phyloP scores from a whole-genome alignment of 2,329 filamentous ascomycete genomes.

The Apiospora saccharicola region DNA sequence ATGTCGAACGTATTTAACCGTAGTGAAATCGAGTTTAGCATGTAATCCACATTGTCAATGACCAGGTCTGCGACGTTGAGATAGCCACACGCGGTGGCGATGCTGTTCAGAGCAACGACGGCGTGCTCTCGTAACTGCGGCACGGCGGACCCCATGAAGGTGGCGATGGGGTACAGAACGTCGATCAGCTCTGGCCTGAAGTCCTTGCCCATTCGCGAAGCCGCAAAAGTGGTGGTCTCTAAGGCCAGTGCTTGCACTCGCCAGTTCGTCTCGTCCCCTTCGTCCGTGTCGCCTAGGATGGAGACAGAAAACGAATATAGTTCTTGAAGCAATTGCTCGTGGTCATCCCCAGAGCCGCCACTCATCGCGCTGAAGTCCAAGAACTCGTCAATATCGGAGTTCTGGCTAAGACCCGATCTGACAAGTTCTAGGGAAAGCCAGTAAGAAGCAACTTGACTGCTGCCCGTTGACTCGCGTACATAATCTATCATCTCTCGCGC shows the following conservation, averaged over 20 bases:
- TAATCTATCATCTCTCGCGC: conserved; percentile 71
- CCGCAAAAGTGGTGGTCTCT: conserved; percentile 80
- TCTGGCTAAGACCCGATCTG: conserved; percentile 60
- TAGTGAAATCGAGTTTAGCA: conserved; percentile 90
- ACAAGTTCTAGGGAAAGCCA: conserved; percentile 83
- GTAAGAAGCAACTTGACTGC: conserved; percentile 72
- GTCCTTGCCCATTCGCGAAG: conserved; percentile 67
- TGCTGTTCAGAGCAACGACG: conserved; percentile 79
- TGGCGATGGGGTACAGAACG: conserved; percentile 87
- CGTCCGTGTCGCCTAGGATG: conserved; percentile 62
- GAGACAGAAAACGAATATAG: conserved; percentile 74
- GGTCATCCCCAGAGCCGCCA: conserved; percentile 45
- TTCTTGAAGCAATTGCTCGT: conserved; percentile 63
- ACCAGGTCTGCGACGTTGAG: conserved; percentile 77
- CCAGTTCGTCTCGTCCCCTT: conserved; percentile 67
- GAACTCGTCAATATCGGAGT: conserved; percentile 69
- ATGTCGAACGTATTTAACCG: conserved; percentile 92
- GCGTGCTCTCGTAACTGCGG: conserved; percentile 78
- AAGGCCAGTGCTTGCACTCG: conserved; percentile 79
- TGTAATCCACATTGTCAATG: conserved; percentile 92
- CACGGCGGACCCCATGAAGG: conserved; percentile 80
- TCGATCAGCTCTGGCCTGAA: conserved; percentile 91
- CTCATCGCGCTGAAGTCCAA: conserved; percentile 61
- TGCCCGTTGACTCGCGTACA: conserved; percentile 63
- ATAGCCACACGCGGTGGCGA: conserved; percentile 82